These are phyloP conservation scores for Globisporangium paddicum DNA, from an alignment of 352 stramenopile genomes.

Conservation along the genomic window DNA sequence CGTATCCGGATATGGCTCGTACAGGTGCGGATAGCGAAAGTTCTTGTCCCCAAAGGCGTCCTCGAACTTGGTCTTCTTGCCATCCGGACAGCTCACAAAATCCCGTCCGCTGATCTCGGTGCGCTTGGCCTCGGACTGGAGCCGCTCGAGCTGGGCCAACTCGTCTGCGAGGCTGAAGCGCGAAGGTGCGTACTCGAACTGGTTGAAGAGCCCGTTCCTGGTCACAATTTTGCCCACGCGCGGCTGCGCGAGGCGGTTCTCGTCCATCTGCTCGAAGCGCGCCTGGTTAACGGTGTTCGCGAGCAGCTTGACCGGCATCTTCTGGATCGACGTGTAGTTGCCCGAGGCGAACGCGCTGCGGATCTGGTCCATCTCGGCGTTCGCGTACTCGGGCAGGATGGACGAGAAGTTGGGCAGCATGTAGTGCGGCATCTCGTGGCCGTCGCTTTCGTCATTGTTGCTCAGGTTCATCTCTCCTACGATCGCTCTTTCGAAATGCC, in stretches of 20 bases:
- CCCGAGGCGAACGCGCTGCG: conserved; percentile 61
- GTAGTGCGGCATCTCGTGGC: conserved; percentile 47
- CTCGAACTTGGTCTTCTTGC: conserved; percentile 62
- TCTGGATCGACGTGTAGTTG: conserved; percentile 68
- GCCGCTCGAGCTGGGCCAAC: conserved; percentile 56
- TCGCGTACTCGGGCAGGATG: conserved; percentile 75
- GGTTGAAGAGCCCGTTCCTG: conserved; percentile 69
- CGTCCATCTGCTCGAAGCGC: conserved; percentile 73
- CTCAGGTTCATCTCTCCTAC: conserved; percentile 4
- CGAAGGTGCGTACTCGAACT: conserved; percentile 76
- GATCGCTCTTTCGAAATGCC: neutral
- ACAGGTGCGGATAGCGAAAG: conserved; percentile 64
- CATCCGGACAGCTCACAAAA: conserved; percentile 51
- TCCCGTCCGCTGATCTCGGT: conserved; percentile 62
- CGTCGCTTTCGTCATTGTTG: conserved; percentile 8
- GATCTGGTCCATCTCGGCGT: conserved; percentile 72
- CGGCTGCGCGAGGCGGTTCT: conserved; percentile 49
- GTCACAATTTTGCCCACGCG: conserved; percentile 43
- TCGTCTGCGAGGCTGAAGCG: conserved; percentile 60
- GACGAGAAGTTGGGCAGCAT: conserved; percentile 83
- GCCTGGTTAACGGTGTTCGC: conserved; percentile 61
- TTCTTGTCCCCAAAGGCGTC: conserved; percentile 55
- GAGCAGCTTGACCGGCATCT: conserved; percentile 43
- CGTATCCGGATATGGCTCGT: conserved; percentile 58
- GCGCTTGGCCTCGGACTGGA: conserved; percentile 64